Evolutionary conservation across 805 yeast species (phyloP), one percentile per base, ranked within the genome.

Genomic region (Suhomyces prunicola): DNA sequence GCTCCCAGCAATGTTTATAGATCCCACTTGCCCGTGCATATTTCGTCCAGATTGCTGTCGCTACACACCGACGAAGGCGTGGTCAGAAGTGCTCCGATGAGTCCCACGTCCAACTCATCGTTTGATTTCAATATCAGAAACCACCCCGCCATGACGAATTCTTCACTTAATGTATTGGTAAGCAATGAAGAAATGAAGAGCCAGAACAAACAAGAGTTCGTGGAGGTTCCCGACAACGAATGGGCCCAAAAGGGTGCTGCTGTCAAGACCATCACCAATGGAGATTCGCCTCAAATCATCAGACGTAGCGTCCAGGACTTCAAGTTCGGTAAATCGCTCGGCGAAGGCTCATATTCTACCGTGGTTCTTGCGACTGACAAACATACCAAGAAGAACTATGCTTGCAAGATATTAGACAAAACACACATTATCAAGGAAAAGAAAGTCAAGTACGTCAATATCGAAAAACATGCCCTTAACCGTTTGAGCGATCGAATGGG

Each of bases 361-460:
- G 80, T 76, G 5, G 75, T 74, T 0, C 64, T 74, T 12, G 80
- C 77, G 7, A 82, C 64, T 68, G 62, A 86, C 80, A 54, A 79
- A 73, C 64, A 73, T 78, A 51, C 83, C 76, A 45, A 80, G 67
- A 68, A 76, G 65, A 69, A 83, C 71, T 88, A 85, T 65, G 96
- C 96, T 1, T 86, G 88, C 9, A 88, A 88, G 65, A 81, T 88
- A 3, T 70, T 88, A 52, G 90, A 86, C 65, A 88, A 88, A 65
- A 78, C 87, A 52, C 93, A 88, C 63, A 83, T 88, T 48, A 87
- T 88, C 51, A 84, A 82, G 58, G 96, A 88, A 63, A 88, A 88
- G 67, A 88, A 88, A 63, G 94, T 88, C 31, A 88, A 88, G 64
- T 88, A 88, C 65, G 96, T 88, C 47, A 88, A 87, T 64, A 86